A percentile compares a stretch with the other conserved stretches of the same genome.
These are phyloP conservation scores for Cladosporium sp. DNA, from an alignment of 2,329 filamentous ascomycete species.

Conservation along the genomic window DNA sequence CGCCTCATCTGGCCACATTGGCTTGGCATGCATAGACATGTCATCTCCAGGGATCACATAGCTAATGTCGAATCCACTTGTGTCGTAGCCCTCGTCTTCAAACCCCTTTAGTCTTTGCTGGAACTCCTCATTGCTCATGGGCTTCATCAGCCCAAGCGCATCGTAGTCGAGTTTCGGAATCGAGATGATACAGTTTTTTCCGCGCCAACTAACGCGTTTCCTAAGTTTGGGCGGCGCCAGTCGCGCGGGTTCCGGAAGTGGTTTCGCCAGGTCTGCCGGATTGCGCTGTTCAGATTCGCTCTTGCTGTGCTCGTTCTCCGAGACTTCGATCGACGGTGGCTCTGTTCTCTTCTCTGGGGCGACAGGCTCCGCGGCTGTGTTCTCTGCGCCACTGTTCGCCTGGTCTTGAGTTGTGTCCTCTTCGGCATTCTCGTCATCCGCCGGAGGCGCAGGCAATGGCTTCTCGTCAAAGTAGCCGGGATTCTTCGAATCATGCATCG, in stretches of 20 bases:
- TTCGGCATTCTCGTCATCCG: constrained; percentile 1
- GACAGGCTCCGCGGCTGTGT: not conserved
- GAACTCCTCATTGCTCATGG: constrained; percentile 47
- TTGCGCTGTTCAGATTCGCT: not conserved
- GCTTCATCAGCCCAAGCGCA: constrained; percentile 36
- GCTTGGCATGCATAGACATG: constrained; percentile 52
- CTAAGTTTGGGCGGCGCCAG: constrained; percentile 33
- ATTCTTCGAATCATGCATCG: not conserved
- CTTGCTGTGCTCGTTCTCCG: constrained; percentile 13
- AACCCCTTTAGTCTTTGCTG: constrained; percentile 59
- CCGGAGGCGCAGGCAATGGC: constrained; percentile 3
- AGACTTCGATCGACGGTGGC: constrained; percentile 4
- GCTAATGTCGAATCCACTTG: constrained; percentile 58
- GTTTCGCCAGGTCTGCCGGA: constrained; percentile 10
- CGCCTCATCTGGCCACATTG: constrained; percentile 58
- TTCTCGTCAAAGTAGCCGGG: constrained; percentile 5
- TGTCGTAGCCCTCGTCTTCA: constrained; percentile 63
- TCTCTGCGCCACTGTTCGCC: not conserved
- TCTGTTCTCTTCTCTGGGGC: not conserved
- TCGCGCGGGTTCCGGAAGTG: constrained; percentile 13
- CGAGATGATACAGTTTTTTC: constrained; percentile 40
- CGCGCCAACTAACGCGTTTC: constrained; percentile 41
- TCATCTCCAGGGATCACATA: constrained; percentile 36
- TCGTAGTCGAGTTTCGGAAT: constrained; percentile 39
- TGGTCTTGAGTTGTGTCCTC: not conserved